Evolutionary conservation across 2,329 filamentous ascomycete species (phyloP).

Genomic region (Monilinia fructicola): DNA sequence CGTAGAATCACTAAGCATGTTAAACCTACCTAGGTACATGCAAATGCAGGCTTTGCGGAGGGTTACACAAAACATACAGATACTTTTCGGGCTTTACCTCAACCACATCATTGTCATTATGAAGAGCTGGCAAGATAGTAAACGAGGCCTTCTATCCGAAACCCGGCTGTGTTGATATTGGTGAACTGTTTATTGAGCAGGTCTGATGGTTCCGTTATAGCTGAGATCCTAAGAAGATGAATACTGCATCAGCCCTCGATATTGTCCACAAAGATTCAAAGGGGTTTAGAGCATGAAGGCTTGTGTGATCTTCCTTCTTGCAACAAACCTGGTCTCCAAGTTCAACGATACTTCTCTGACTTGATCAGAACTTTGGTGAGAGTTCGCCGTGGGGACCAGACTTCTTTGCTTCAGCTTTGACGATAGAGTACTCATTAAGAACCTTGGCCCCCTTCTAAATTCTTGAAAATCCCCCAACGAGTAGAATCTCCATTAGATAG

Average conservation of each 20-base stretch:
- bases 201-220: not conserved
- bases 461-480: not conserved
- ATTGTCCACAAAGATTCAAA: not conserved
- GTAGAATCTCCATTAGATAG: not conserved
- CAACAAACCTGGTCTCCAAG: not conserved
- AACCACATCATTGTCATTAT: too few species aligned
- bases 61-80: not conserved
- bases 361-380: not conserved
- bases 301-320: not conserved
- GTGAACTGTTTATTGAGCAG: not conserved
- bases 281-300: not conserved
- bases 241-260: too few species aligned
- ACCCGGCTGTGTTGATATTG: not conserved
- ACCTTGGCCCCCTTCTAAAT: not conserved
- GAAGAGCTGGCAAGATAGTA: not conserved
- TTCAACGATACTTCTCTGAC: not conserved
- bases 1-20: not conserved
- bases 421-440: not conserved
- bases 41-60: not conserved
- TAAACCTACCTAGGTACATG: not conserved
- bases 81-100: not conserved
- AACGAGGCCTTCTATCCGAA: not conserved
- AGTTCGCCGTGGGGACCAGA: not conserved
- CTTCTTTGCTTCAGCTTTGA: not conserved
- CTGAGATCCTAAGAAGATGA: not conserved